These are phyloP conservation scores for Boletus bicolor DNA, from an alignment of 768 basidiomycete species.

Conservation along the genomic window DNA sequence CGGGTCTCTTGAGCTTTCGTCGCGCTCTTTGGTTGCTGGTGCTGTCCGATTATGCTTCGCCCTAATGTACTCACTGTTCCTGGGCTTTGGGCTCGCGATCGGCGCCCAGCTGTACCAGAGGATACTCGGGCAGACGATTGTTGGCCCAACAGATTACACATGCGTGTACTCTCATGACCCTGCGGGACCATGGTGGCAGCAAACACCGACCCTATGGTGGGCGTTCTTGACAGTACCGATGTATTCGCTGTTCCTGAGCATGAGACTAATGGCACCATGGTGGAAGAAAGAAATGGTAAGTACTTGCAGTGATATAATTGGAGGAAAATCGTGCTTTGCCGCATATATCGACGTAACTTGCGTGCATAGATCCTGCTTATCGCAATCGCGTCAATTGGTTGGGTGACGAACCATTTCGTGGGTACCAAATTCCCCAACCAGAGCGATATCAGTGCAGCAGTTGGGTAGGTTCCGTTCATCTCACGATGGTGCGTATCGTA, in stretches of 20 bases:
- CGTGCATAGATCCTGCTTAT: conserved; percentile 46
- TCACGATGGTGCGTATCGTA: neutral
- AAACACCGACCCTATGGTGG: conserved; percentile 69
- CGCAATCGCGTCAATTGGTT: conserved; percentile 63
- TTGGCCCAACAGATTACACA: conserved; percentile 55
- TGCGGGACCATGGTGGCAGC: conserved; percentile 68
- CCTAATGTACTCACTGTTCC: conserved; percentile 72
- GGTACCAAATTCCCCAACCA: conserved; percentile 59
- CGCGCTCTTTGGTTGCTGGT: conserved; percentile 80
- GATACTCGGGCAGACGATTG: conserved; percentile 45
- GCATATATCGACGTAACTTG: neutral
- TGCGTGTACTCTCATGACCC: conserved; percentile 57
- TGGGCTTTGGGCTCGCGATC: conserved; percentile 80
- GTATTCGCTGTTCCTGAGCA: conserved; percentile 62
- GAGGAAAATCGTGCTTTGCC: neutral
- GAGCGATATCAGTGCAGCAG: conserved; percentile 73
- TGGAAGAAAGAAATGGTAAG: conserved; percentile 54
- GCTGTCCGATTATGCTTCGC: conserved; percentile 80
- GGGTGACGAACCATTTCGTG: conserved; percentile 73
- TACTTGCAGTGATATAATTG: neutral
- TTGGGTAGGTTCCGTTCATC: conserved; percentile 45
- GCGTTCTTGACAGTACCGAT: conserved; percentile 72
- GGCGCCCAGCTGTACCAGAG: conserved; percentile 66
- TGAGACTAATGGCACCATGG: conserved; percentile 63
- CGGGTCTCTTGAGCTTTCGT: conserved; percentile 75